Evolutionary conservation across 2,329 filamentous ascomycete species (phyloP).

Genomic region (Fusarium cicatricum): DNA sequence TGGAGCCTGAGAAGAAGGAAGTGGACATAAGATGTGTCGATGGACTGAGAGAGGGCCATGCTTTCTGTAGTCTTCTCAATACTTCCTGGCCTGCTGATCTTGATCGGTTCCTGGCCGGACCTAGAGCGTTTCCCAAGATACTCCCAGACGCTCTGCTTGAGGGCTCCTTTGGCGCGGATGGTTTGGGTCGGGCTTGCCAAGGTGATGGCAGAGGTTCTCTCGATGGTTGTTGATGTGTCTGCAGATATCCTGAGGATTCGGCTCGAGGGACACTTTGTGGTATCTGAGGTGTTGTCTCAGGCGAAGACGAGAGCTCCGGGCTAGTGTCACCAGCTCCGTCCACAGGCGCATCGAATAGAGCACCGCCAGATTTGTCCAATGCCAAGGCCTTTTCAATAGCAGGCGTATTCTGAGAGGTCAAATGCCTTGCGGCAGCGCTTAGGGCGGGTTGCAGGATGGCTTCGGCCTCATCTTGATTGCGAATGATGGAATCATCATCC

Average conservation of each 20-base stretch:
- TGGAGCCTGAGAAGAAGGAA: constrained; percentile 51
- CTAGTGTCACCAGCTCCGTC: constrained; percentile 37
- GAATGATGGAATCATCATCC: constrained; percentile 39
- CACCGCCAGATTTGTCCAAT: constrained; percentile 53
- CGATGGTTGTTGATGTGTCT: constrained; percentile 4
- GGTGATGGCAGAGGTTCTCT: constrained; percentile 40
- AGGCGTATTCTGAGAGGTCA: constrained; percentile 63
- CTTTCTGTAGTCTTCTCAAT: constrained; percentile 64
- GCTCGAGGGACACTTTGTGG: constrained; percentile 11
- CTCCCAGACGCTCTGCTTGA: constrained; percentile 41
- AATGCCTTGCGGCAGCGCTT: constrained; percentile 63
- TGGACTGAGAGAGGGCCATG: constrained; percentile 59
- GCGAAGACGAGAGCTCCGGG: constrained; percentile 33
- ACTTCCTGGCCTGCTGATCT: constrained; percentile 65
- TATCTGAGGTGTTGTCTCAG: constrained; percentile 21
- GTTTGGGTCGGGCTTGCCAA: constrained; percentile 41
- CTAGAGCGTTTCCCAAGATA: constrained; percentile 56
- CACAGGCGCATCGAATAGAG: constrained; percentile 39
- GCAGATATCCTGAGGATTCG: constrained; percentile 6
- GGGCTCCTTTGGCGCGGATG: constrained; percentile 27
- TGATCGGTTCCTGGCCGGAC: constrained; percentile 58
- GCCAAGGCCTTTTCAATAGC: constrained; percentile 66
- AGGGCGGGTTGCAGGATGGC: constrained; percentile 68
- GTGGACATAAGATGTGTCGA: constrained; percentile 50
- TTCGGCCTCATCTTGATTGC: constrained; percentile 64